Base-by-base conservation (phyloP, 495 filamentous ascomycete genomes). In the Annulohypoxylon stygium region DNA sequence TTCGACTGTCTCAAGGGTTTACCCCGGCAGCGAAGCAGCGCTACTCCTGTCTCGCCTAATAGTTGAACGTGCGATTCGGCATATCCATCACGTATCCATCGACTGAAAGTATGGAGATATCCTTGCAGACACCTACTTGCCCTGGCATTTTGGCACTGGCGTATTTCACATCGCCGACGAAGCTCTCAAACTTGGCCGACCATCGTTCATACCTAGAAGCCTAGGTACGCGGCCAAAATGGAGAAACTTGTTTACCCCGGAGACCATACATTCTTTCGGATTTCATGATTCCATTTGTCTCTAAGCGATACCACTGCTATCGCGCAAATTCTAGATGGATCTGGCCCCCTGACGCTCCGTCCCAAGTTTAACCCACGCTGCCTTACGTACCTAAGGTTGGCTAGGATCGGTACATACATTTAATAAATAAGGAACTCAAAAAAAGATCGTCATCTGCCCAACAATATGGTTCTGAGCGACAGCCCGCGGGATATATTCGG, bases 1-100 rank as follows among this genome's bases (percentile, higher is more conserved):
- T 68, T 73, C 70, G 70, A 64, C 53, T 70, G 6, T 60, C 25
- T 61, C 61, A 53, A 65, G 68, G 61, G 45, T 26, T 65, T 53
- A 57, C 18, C 30, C 54, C 18, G 20, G n/a, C 20, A 70, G 51
- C 61, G 43, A 26, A 39, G 61, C 50, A 53, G 23, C 25, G 25
- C 18, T 30, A 26, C 36, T 58, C 18, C 12, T 25, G 50, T 18
- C 50, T 58, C 61, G 48, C 50, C 63, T 71, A 61, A 61, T 66
- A 48, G 48, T 50, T 37, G 41, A 70, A 51, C 41, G 43, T 50
- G 34, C 30, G 16, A 61, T 61, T 66, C 62, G 57, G 61, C 62
- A 60, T 61, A 71, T 61, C 37, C 47, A 30, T 30, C 30, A 4
- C 5, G 30, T 30, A 30, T 30, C 30, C 30, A 55, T 34, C 36